Evolutionary conservation across 1,284 basidiomycete species (phyloP), one percentile per base, ranked within the genome.

Genomic region (Fereydounia khargensis): DNA sequence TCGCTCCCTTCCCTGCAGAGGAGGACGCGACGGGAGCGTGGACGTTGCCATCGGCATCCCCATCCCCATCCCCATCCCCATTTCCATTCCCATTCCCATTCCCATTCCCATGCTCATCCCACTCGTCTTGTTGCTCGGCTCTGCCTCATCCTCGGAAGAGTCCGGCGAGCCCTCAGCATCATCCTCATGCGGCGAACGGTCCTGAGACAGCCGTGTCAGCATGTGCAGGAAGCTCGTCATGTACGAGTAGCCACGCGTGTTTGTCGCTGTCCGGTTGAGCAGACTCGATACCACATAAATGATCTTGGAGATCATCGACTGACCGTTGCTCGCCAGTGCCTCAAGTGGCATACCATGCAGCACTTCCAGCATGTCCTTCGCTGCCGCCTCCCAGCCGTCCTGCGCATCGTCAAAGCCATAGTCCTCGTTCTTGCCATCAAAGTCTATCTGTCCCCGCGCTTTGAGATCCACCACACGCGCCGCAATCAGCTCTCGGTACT

Each of bases 311-410:
- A 58, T 49, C 45, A 67, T 30, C 20, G 52, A 56, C 27, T 57
- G 47, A 2, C 62, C 62, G 31, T 65, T 65, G 16, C 40, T 45
- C n/a, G 62, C 62, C n/a, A 65, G 43, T 18, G 55, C 51, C 10
- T 65, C 62, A 18, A 65, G 35, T 7, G 62, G 58, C 17, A 65
- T 35, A 18, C 43, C 28, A 46, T 65, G 50, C 37, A 61, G 55
- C 4, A 46, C 44, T 16, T 35, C 32, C 11, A 65, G 28, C 49
- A 65, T 56, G 27, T 54, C 56, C 6, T 35, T 22, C 6, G 62
- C 49, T 10, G 62, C 57, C 9, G 56, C 53, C 14, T 65, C 48
- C 62, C 62, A 65, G 5, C 28, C 23, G 16, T 48, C 46, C 5
- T 23, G n/a, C 13, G 22, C 19, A 8, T 42, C 46, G 18, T n/a